A percentile compares a stretch with the other conserved stretches of the same genome.
These are phyloP conservation scores for Parachaetomium inaequale DNA, from an alignment of 495 filamentous ascomycete genomes.

Conservation along the genomic window DNA sequence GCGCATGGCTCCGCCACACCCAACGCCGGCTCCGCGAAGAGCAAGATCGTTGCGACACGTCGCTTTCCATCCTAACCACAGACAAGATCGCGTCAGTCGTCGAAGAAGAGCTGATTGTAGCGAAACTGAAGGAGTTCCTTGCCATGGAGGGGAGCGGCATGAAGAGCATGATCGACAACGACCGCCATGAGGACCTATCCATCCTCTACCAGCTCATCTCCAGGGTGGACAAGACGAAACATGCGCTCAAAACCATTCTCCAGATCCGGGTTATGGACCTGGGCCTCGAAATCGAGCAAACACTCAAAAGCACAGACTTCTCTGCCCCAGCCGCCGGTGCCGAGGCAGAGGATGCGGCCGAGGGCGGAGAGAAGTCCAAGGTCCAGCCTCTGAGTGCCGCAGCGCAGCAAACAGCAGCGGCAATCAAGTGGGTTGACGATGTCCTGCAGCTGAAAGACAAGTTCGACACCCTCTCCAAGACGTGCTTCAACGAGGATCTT, in stretches of 20 bases:
- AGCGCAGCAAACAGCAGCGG: slow-evolving; percentile 65
- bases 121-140: slow-evolving; percentile 76
- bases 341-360: slow-evolving; percentile 48
- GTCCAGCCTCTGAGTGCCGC: slow-evolving; percentile 40
- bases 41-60: slow-evolving; percentile 71
- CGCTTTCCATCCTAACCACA: slow-evolving; percentile 64
- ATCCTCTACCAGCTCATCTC: slow-evolving; percentile 75
- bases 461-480: slow-evolving; percentile 72
- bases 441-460: slow-evolving; percentile 82
- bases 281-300: slow-evolving; percentile 75
- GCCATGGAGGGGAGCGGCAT: slow-evolving; percentile 80
- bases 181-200: slow-evolving; percentile 68
- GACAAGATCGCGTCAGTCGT: slow-evolving; percentile 73
- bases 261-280: slow-evolving; percentile 73
- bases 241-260: slow-evolving; percentile 63
- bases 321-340: slow-evolving; percentile 36
- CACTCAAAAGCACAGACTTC: slow-evolving; percentile 51
- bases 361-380: slow-evolving; percentile 45
- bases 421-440: slow-evolving; percentile 94
- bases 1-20: slow-evolving; percentile 77
- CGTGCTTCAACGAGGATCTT: slow-evolving; percentile 70
- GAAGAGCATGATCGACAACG: slow-evolving; percentile 85
- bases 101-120: slow-evolving; percentile 72
- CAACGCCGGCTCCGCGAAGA: slow-evolving; percentile 74
- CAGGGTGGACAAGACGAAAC: slow-evolving; percentile 73